Base-by-base conservation (phyloP, 176 grass and related monocot genomes). In the Cymbopogon citratus region DNA sequence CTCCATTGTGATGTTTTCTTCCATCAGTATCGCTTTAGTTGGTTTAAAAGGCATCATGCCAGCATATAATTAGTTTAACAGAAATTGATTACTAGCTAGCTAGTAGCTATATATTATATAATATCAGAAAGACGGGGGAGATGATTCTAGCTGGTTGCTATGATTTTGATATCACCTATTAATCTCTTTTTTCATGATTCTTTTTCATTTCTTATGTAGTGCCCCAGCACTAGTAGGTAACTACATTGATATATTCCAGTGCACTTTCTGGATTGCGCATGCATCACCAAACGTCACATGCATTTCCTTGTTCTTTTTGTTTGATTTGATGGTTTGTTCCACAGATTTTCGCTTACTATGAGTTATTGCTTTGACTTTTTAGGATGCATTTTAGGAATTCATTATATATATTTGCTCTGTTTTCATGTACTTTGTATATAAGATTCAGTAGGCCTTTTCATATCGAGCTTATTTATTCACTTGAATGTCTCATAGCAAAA, bases 1-100 rank as follows among this genome's bases (percentile, higher is more conserved):
- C 19, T 15, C 49, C 60, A 9, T 65, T 64, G 63, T 85, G 70
- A 81, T 65, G 33, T 33, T 54, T 38, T 38, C 41, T 59, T 87
- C 69, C 70, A 54, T 85, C 72, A 23, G 43, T 41, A 6, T 46
- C 78, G 27, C 82, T 77, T 85, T 81, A 76, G 64, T 54, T 72
- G 29, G 56, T 84, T 69, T 44, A 63, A 76, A 76, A 28, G 14
- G 54, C 77, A 71, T 81, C 41, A 63, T 39, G 10, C 33, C 23
- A 84, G 16, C 23, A 10, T 67, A 62, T 40, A 9, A 63, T 80
- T 60, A 69, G n/a, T 75, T 79, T 74, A 43, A 75, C 49, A 23
- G 21, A 40, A 69, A 36, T 45, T 70, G 28, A 69, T 14, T 75
- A 49, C 44, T 63, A 48, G 15, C 44, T 63, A 48, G 15, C 49